Evolutionary conservation across 805 yeast species (phyloP).

Genomic region (Komagataella phaffii): DNA sequence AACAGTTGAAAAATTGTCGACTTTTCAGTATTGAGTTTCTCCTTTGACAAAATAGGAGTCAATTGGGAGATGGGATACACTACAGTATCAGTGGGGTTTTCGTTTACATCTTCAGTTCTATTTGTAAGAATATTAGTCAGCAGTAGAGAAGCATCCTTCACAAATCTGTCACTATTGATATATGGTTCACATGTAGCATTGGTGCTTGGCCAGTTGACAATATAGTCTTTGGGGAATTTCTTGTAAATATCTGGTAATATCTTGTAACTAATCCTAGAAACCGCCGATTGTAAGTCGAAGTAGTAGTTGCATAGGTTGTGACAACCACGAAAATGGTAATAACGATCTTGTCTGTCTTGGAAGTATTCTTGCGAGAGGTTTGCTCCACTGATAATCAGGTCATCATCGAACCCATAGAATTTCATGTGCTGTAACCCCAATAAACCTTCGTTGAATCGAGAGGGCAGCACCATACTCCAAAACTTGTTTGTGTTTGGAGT

Average conservation of each 20-base stretch:
- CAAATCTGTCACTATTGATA: conserved; percentile 33
- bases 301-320: conserved; percentile 55
- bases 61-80: conserved; percentile 90
- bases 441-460: conserved; percentile 75
- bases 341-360: conserved; percentile 89
- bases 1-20: conserved; percentile 51
- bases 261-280: conserved; percentile 60
- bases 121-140: conserved; percentile 48
- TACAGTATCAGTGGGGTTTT: conserved; percentile 25
- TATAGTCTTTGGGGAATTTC: conserved; percentile 26
- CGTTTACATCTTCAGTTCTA: neutral
- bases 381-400: conserved; percentile 81
- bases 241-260: conserved; percentile 29
- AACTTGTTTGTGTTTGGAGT: conserved; percentile 77
- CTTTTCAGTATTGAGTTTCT: conserved; percentile 65
- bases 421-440: conserved; percentile 96
- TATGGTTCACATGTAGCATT: conserved; percentile 61
- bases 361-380: conserved; percentile 86
- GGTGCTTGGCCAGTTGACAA: conserved; percentile 60
- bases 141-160: conserved; percentile 39
- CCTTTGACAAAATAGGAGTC: conserved; percentile 60
- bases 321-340: conserved; percentile 52
- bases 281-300: conserved; percentile 50
- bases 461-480: conserved; percentile 54
- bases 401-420: conserved; percentile 88